These are phyloP conservation scores for Harringtonia aguacate DNA, from an alignment of 2,329 filamentous ascomycete genomes.

Conservation along the genomic window DNA sequence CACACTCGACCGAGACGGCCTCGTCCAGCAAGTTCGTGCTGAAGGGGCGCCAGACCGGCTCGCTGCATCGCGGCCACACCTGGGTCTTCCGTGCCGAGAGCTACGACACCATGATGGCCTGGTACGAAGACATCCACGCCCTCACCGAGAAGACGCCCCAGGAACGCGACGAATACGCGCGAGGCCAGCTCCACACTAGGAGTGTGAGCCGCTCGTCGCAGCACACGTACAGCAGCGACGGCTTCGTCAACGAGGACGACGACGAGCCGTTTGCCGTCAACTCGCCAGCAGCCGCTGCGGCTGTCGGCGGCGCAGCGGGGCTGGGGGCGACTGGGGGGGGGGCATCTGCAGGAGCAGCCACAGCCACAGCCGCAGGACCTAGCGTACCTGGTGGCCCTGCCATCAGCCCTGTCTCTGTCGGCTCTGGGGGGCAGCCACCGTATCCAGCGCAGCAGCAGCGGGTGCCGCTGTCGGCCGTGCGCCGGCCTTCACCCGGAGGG, in stretches of 20 bases:
- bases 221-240: conserved; percentile 60
- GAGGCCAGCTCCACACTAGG: conserved; percentile 50
- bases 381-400: too few relatives aligned
- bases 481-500: conserved; percentile 82
- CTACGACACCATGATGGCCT: conserved; percentile 93
- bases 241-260: conserved; percentile 64
- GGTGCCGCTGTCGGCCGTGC: conserved; percentile 40
- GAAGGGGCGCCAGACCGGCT: conserved; percentile 87
- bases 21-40: conserved; percentile 96
- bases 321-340: neutral
- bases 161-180: conserved; percentile 79
- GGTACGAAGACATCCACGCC: conserved; percentile 86
- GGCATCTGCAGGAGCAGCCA: neutral
- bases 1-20: conserved; percentile 71
- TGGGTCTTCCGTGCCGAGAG: conserved; percentile 64
- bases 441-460: conserved; percentile 23
- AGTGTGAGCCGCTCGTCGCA: conserved; percentile 60
- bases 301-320: neutral
- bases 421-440: neutral
- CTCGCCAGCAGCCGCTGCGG: conserved; percentile 37
- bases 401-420: too few relatives aligned
- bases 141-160: conserved; percentile 83
- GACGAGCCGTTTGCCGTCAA: conserved; percentile 51
- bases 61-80: conserved; percentile 74
- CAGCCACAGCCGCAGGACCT: neutral